Percentiles rank a stretch among this genome's conserved stretches.
Conservation (phyloP, 306 rosid genomes). For the Pyrus betulifolia region DNA sequence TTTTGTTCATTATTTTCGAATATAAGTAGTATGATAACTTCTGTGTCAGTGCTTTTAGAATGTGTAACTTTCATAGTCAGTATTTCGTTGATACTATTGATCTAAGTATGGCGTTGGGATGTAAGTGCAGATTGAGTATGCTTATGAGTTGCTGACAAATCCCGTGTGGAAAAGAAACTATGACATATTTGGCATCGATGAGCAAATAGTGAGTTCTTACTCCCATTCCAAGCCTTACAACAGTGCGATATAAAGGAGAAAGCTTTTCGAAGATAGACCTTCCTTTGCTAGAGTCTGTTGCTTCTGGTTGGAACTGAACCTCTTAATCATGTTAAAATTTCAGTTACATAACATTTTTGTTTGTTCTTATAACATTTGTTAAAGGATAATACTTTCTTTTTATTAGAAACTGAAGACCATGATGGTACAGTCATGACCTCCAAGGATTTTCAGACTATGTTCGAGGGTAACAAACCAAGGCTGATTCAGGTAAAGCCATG, state of each 20-base stretch:
- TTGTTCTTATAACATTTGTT: not conserved
- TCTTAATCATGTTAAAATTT: not conserved
- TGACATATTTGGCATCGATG: constrained; percentile 71
- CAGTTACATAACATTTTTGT: not conserved
- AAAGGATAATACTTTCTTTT: not conserved
- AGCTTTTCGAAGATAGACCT: constrained; percentile 41
- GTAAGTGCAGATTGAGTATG: constrained; percentile 69
- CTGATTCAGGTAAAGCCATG: constrained; percentile 52
- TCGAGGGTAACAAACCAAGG: constrained; percentile 51
- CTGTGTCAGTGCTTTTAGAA: not conserved
- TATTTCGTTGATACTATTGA: not conserved
- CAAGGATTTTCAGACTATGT: constrained; percentile 45
- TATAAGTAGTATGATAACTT: not conserved
- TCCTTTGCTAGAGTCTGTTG: constrained; percentile 49
- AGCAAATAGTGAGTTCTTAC: constrained; percentile 58
- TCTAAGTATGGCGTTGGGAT: not conserved
- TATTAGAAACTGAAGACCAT: constrained; percentile 46
- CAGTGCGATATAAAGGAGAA: constrained; percentile 48
- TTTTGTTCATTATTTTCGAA: not conserved
- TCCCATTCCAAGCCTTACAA: constrained; percentile 3
- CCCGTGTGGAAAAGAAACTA: constrained; percentile 78
- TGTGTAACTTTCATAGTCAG: constrained; percentile 2
- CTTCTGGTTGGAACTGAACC: constrained; percentile 35
- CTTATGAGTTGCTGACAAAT: constrained; percentile 80
- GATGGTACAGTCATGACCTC: constrained; percentile 38